phyloP scores from a whole-genome alignment of 2,329 filamentous ascomycete species.

The Trichoderma sp. region DNA sequence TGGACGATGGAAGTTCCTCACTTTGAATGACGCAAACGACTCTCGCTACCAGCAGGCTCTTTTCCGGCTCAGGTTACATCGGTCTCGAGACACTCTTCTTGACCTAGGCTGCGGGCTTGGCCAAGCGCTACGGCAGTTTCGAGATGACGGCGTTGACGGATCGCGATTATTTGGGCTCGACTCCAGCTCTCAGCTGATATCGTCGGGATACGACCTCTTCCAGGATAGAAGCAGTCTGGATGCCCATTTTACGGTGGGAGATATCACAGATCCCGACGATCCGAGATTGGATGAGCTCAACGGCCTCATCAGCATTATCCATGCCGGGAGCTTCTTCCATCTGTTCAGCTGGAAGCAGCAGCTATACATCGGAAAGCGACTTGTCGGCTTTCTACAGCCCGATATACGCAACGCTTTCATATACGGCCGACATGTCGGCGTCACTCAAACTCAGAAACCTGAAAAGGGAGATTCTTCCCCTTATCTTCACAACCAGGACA shows the following conservation, averaged over 20 bases:
- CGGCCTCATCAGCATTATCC: constrained; percentile 50
- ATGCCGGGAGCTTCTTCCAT: constrained; percentile 54
- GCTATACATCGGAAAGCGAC: constrained; percentile 46
- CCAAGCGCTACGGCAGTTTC: constrained; percentile 52
- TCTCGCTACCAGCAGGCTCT: constrained; percentile 47
- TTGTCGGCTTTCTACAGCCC: constrained; percentile 49
- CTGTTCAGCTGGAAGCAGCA: constrained; percentile 52
- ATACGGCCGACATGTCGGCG: constrained; percentile 55
- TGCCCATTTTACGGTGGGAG: constrained; percentile 52
- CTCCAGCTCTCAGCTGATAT: constrained; percentile 52
- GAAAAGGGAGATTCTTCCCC: constrained; percentile 33
- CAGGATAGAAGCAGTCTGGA: constrained; percentile 53
- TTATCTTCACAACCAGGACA: constrained; percentile 52
- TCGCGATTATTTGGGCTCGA: constrained; percentile 54
- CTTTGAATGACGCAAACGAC: constrained; percentile 45
- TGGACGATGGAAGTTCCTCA: constrained; percentile 54
- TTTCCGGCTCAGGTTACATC: constrained; percentile 43
- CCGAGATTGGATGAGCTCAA: constrained; percentile 38
- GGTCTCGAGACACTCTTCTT: constrained; percentile 45
- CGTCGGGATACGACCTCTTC: constrained; percentile 66
- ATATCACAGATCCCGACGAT: constrained; percentile 49
- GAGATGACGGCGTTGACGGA: constrained; percentile 51
- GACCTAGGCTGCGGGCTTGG: constrained; percentile 56
- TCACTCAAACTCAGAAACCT: constrained; percentile 32
- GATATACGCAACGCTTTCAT: constrained; percentile 50